These are phyloP conservation scores for Fomitopsis pulvina DNA, from an alignment of 768 basidiomycete species.

Conservation along the genomic window DNA sequence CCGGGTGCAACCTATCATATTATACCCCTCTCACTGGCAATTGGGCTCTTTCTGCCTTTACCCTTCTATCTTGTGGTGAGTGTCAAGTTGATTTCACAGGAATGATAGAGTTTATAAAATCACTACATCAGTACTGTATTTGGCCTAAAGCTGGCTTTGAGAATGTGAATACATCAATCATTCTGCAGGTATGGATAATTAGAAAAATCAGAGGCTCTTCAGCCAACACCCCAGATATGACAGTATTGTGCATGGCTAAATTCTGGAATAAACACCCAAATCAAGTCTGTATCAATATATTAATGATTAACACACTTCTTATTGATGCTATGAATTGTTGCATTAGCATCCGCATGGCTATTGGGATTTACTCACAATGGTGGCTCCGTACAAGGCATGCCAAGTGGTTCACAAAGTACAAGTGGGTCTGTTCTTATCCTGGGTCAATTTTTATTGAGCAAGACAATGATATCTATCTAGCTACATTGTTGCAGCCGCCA, in stretches of 20 bases:
- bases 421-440: neutral
- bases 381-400: slow-evolving; percentile 33
- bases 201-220: slow-evolving; percentile 31
- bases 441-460: neutral
- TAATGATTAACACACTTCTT: neutral
- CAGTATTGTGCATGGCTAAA: slow-evolving; percentile 37
- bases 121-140: slow-evolving; percentile 25
- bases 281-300: slow-evolving; percentile 36
- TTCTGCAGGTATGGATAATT: slow-evolving; percentile 10
- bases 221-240: too few relatives aligned
- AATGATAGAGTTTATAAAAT: neutral
- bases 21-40: slow-evolving; percentile 31
- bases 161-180: slow-evolving; percentile 44
- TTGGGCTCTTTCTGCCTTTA: slow-evolving; percentile 46
- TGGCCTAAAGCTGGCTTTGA: slow-evolving; percentile 42
- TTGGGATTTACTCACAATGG: slow-evolving; percentile 42
- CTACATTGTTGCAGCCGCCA: slow-evolving; percentile 34
- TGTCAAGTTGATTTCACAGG: neutral
- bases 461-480: slow-evolving; percentile 11
- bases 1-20: slow-evolving; percentile 9
- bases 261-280: slow-evolving; percentile 51
- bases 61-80: slow-evolving; percentile 42
- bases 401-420: slow-evolving; percentile 27
- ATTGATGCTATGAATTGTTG: too few relatives aligned
- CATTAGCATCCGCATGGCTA: slow-evolving; percentile 32